phyloP scores from a whole-genome alignment of 164 flowering plant genomes.

The Aristolochia contorta region DNA sequence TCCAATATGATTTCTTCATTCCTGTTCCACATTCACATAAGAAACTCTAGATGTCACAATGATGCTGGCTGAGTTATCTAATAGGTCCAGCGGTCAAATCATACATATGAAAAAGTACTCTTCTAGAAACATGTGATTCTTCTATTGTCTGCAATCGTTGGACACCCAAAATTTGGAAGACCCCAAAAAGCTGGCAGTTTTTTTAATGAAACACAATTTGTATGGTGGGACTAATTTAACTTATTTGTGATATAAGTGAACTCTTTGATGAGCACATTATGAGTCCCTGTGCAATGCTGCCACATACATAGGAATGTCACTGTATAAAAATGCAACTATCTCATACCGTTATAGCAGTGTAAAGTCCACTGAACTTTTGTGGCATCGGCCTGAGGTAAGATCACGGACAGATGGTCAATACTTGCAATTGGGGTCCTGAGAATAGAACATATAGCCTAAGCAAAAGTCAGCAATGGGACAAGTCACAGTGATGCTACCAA shows the following conservation, averaged over 20 bases:
- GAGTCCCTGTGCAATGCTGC: not conserved
- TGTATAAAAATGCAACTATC: not conserved
- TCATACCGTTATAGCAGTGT: conserved; percentile 55
- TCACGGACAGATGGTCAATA: conserved; percentile 52
- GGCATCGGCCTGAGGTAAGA: conserved; percentile 61
- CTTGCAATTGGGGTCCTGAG: conserved; percentile 73
- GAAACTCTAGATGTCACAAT: too few species aligned
- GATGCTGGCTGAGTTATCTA: too few species aligned
- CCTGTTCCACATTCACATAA: conserved; percentile 35
- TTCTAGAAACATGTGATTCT: too few species aligned
- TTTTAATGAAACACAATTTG: not conserved
- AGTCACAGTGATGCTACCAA: not conserved
- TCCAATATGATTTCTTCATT: conserved; percentile 77
- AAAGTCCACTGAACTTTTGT: conserved; percentile 77
- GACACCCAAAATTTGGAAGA: not conserved
- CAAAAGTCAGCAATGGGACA: conserved; percentile 5
- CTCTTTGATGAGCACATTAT: too few species aligned
- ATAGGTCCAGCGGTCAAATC: too few species aligned
- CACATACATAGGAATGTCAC: not conserved
- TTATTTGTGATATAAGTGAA: not conserved
- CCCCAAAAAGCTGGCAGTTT: not conserved
- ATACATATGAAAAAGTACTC: too few species aligned
- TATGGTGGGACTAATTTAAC: not conserved
- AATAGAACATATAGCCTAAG: conserved; percentile 82
- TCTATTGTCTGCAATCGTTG: not conserved